These are phyloP conservation scores for Leccinum aurantiacum DNA, from an alignment of 768 basidiomycete species.

Conservation along the genomic window DNA sequence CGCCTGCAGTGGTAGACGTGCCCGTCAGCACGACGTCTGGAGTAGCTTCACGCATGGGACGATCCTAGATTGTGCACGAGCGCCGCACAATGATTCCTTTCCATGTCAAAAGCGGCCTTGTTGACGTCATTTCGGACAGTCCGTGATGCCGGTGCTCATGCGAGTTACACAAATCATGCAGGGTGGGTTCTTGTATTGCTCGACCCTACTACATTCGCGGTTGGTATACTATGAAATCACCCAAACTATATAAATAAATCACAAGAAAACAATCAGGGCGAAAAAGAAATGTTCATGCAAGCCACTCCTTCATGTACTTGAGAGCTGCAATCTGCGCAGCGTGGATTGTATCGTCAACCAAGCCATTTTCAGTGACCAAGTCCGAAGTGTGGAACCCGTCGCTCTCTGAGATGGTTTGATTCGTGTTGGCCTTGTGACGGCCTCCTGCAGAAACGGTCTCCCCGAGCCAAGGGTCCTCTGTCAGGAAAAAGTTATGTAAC, in stretches of 20 bases:
- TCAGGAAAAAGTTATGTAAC: background rate
- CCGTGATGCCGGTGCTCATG: too few relatives aligned
- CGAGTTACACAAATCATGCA: too few relatives aligned
- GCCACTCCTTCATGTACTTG: slow-evolving; percentile 55
- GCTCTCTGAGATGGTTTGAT: slow-evolving; percentile 55
- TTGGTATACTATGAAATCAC: background rate
- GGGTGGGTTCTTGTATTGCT: too few relatives aligned
- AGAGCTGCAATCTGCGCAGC: slow-evolving; percentile 56
- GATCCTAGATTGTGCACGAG: background rate
- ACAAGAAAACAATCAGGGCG: background rate
- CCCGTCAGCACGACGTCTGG: slow-evolving; percentile 29
- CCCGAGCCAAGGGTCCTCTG: slow-evolving; percentile 74
- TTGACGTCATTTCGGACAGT: too few relatives aligned
- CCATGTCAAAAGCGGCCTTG: too few relatives aligned
- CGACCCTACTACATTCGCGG: too few relatives aligned
- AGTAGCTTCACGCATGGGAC: slow-evolving; percentile 19
- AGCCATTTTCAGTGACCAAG: slow-evolving; percentile 40
- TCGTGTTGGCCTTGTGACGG: slow-evolving; percentile 45
- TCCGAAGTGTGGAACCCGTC: slow-evolving; percentile 74
- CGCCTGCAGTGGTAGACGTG: background rate
- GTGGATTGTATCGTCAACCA: slow-evolving; percentile 49
- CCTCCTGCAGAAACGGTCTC: slow-evolving; percentile 63
- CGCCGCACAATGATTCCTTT: too few relatives aligned
- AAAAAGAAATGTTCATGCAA: slow-evolving; percentile 23
- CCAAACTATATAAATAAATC: background rate